Base-by-base conservation (phyloP, 2,329 filamentous ascomycete genomes). In the Diaporthe eres region DNA sequence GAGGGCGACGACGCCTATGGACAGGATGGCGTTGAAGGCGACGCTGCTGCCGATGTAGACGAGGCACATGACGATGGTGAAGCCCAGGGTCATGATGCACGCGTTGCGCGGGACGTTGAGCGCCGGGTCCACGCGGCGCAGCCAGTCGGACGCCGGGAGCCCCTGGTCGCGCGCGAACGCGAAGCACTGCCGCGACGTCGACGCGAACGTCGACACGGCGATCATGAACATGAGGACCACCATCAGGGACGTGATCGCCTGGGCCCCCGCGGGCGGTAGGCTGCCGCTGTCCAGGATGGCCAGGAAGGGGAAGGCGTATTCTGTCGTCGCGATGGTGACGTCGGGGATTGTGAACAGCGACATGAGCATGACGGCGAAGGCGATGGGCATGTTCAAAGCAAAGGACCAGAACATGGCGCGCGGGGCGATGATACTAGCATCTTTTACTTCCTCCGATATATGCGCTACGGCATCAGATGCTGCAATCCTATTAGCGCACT, bases 301-400 rank as follows among this genome's bases (percentile, higher is more conserved):
- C 25, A 92, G 86, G 68, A 90, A 85, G 78, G 93, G 91, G 77
- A 91, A 91, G 0, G 91, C 90, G 68, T 89, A 90, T 2, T 86
- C 86, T 0, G 89, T 89, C 0, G 84, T 84, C 0, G 85, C 86
- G 53, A 75, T n/a, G 22, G 47, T 53, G 47, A 68, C 47, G 31
- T 68, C 65, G 31, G 47, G 31, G 65, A 68, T 53, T 6, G 65
- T 42, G 70, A 47, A 61, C 4, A 44, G 28, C 10, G 37, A 61
- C 51, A 60, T 72, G 3, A 72, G 8, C 70, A 72, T 75, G 17
- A 71, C 28, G 17, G 75, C 28, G 55, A 83, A 84, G 17, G 81
- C 83, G 15, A 83, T 74, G 7, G 74, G 74, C 10, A 81, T 82
- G 65, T 85, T 85, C 65, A 84, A 74, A 0, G 81, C 44, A 13